Base-by-base conservation (phyloP, 1,139 yeast species). In the Maudiozyma humilis region DNA sequence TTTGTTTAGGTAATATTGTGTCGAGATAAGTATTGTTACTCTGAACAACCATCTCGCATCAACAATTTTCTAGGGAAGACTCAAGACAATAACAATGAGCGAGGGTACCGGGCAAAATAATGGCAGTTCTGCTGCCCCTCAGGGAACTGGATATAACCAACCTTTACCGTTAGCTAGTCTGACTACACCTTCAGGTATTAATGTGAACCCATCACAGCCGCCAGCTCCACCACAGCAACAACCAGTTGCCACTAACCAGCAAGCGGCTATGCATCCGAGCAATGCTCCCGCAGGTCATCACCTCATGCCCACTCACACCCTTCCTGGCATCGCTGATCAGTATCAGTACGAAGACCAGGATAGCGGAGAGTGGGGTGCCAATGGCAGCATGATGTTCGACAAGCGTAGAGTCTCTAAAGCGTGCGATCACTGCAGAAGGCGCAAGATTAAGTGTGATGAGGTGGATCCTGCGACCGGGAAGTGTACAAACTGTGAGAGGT, bases 361-460 rank as follows among this genome's bases (percentile, higher is more conserved):
- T 15, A 31, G 17, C 7, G 16, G 6, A 23, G 19, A 38, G 12
- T 31, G 35, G 36, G 29, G 13, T 12, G 19, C 12, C 13, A 20
- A 15, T n/a, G 17, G 17, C 30, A n/a, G 15, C 7, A 4, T 16
- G 5, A 36, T 30, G 2, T 40, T 37, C 10, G 39, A 45, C n/a
- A 51, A 55, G 38, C 55, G 49, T 43, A 53, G 69, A 39, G 65
- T 60, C 14, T 46, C 63, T 15, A 54, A 55, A 41, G 69, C 69
- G 10, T 64, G 69, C 49, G 60, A 62, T 38, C 61, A 59, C 43
- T 65, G 68, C 48, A 56, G 68, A 42, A 60, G 51, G 38, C 54
- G 66, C 33, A 64, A 64, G 45, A 58, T 63, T 36, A 63, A 62
- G 46, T 65, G 68, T 50, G 62, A 58, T 36, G 56, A 60, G 8